Percentiles rank a stretch among this genome's conserved stretches.
Conservation (phyloP, 208 protist genomes). For the Novymonas esmeraldas region DNA sequence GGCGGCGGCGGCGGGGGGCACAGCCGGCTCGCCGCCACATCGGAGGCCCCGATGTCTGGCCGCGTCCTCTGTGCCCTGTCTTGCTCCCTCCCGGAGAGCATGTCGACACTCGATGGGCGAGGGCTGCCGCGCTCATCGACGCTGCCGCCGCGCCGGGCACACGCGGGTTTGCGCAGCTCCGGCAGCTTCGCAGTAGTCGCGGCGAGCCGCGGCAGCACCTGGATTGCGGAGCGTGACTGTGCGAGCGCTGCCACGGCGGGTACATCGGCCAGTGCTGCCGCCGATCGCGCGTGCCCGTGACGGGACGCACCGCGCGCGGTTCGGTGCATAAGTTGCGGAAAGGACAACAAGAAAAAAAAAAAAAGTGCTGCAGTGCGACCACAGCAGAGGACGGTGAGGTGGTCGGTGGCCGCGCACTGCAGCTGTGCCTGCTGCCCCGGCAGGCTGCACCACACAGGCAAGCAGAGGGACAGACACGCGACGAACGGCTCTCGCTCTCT, state of each 20-base stretch:
- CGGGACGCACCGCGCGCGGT: neutral
- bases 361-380: slow-evolving; percentile 11
- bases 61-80: too few relatives aligned
- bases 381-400: neutral
- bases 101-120: too few relatives aligned
- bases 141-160: neutral
- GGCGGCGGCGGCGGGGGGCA: too few relatives aligned
- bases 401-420: too few relatives aligned
- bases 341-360: slow-evolving; percentile 16
- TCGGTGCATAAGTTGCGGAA: slow-evolving; percentile 6
- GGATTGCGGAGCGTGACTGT: neutral
- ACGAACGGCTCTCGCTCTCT: too few relatives aligned
- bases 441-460: too few relatives aligned
- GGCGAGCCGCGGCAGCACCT: neutral
- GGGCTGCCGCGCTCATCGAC: neutral
- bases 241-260: neutral
- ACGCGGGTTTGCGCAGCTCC: neutral
- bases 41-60: too few relatives aligned
- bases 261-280: too few relatives aligned
- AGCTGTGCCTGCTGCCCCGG: too few relatives aligned
- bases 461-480: too few relatives aligned
- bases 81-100: too few relatives aligned
- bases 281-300: neutral
- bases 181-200: neutral
- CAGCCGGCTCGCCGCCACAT: too few relatives aligned